phyloP scores from a whole-genome alignment of 2,329 filamentous ascomycete species.

The Saccharata proteae region DNA sequence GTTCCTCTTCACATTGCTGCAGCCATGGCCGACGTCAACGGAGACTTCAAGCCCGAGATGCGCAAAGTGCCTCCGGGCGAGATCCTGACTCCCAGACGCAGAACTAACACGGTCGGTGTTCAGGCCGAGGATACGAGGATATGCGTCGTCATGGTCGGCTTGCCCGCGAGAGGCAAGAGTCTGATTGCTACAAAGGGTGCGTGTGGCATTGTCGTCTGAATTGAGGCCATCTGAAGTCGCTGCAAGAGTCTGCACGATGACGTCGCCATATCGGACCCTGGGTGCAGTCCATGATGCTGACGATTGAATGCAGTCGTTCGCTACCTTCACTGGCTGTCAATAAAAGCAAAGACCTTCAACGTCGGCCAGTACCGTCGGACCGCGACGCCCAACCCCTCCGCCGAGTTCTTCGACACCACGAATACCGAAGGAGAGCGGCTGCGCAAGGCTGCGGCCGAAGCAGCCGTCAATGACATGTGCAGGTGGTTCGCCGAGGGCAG shows the following conservation, averaged over 20 bases:
- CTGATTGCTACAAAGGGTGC: constrained; percentile 93
- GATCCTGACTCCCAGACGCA: constrained; percentile 31
- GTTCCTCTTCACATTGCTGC: constrained; percentile 12
- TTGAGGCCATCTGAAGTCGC: constrained; percentile 4
- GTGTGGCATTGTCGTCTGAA: constrained; percentile 6
- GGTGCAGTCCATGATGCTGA: constrained; percentile 1
- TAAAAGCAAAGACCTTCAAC: constrained; percentile 90
- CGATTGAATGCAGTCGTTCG: constrained; percentile 35
- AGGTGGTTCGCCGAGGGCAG: constrained; percentile 70
- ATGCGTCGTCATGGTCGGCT: constrained; percentile 96
- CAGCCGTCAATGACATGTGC: constrained; percentile 86
- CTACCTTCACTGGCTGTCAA: constrained; percentile 93
- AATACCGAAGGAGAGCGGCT: constrained; percentile 86
- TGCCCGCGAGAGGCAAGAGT: constrained; percentile 92
- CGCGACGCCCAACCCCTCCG: constrained; percentile 77
- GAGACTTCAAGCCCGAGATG: constrained; percentile 26
- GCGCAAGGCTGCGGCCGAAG: constrained; percentile 78
- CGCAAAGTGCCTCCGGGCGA: constrained; percentile 29
- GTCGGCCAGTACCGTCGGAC: constrained; percentile 90
- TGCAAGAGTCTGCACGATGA: constrained; percentile 1
- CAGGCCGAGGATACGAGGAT: constrained; percentile 94
- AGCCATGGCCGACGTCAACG: constrained; percentile 19
- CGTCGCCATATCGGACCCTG: constrained; percentile 2
- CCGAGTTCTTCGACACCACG: constrained; percentile 87
- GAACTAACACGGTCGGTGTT: constrained; percentile 53